These are phyloP conservation scores for Thielaviopsis punctulata DNA, from an alignment of 2,329 filamentous ascomycete genomes.

Conservation along the genomic window DNA sequence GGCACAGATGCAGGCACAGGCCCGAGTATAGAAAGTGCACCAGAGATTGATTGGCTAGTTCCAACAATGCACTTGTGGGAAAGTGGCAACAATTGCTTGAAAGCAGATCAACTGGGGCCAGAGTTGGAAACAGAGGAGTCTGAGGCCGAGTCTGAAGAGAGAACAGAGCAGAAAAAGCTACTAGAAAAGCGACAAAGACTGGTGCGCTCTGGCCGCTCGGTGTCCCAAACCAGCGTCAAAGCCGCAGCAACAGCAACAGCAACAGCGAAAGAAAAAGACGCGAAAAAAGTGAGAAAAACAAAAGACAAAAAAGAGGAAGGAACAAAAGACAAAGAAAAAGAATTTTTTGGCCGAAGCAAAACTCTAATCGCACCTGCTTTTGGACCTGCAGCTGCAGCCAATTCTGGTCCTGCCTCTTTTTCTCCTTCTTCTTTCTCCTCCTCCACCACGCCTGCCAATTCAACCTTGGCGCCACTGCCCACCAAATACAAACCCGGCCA, in stretches of 20 bases:
- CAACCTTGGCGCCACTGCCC: too few species aligned
- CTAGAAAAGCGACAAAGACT: neutral
- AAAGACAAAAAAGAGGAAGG: neutral
- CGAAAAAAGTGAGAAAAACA: neutral
- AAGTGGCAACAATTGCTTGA: neutral
- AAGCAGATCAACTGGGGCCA: neutral
- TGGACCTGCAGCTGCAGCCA: neutral
- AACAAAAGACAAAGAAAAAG: neutral
- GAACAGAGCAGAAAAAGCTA: neutral
- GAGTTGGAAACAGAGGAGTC: neutral
- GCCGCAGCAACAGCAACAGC: neutral
- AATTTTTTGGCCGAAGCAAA: neutral
- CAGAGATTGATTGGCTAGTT: neutral
- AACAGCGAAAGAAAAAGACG: neutral
- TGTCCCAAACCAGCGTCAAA: constrained; percentile 3
- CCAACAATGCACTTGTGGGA: neutral
- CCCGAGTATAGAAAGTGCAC: neutral
- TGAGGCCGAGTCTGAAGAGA: neutral
- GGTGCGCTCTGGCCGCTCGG: constrained; percentile 8
- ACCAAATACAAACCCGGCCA: too few species aligned
- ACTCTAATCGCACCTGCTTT: neutral
- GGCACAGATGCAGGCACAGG: neutral
- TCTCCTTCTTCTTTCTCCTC: neutral
- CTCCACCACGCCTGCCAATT: neutral
- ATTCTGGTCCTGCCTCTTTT: neutral